Evolutionary conservation across 805 yeast species (phyloP), one percentile per base, ranked within the genome.

Genomic region (Myxozyma geophila): DNA sequence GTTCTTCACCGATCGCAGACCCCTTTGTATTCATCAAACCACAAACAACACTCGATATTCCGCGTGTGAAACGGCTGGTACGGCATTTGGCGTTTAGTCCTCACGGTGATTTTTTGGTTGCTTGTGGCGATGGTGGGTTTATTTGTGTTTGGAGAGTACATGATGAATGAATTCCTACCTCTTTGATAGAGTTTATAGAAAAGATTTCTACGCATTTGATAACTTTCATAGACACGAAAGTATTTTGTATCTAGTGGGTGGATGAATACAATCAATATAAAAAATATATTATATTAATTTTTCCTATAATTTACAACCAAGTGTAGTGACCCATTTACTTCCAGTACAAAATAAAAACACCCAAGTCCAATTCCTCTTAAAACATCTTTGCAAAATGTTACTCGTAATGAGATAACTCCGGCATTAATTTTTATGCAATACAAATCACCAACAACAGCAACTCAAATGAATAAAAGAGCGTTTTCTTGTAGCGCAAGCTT

Each of bases 11-110:
- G 21, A 60, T 63, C 49, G 61, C 67, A 9, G 68, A 64, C 43
- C 68, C 66, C 12, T 64, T 64, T 41, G 52, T 8, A 19, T 33
- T 28, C 41, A 49, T 62, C 3, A 49, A 53, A 36, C 62, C 68
- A 23, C 63, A 64, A 15, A 2, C 46, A 6, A 49, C 44, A 12
- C 55, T 62, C 15, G 63, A 54, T 36, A 53, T 64, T 6, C 66
- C 68, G 19, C 41, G 56, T 12, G 56, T 60, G 9, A 52, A 58
- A 15, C 36, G 57, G 12, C 57, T 64, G 17, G 50, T 64, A 1
- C 57, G 68, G 4, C 67, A 62, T 44, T 40, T 64, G 33, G 63
- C 67, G 23, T 64, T 63, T 44, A 64, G 68, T 47, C 68, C 68
- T 35, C 55, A 41, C 17, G 63, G 63, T 8, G 66, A 62, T 3